A percentile compares a stretch with the other conserved stretches of the same genome.
Evolutionary conservation across 2,329 filamentous ascomycete genomes (phyloP).

Genomic region (Coleophoma crateriformis): DNA sequence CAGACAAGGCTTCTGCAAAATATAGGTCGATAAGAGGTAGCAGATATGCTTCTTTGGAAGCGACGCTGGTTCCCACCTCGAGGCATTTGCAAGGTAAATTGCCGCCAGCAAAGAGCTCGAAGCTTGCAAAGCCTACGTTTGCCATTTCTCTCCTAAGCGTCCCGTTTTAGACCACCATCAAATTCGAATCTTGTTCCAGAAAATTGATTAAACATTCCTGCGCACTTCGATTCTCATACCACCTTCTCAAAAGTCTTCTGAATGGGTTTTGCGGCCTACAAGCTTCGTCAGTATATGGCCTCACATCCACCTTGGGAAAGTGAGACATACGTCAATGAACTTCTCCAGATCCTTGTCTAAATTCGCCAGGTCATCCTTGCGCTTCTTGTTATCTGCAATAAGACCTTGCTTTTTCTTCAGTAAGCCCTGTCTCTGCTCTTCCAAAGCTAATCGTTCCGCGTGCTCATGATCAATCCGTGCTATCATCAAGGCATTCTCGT

Average conservation of each 20-base stretch:
- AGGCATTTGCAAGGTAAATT: too few relatives aligned
- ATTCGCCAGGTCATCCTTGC: conserved; percentile 88
- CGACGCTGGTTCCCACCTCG: too few relatives aligned
- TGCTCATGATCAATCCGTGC: conserved; percentile 90
- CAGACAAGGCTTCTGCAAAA: too few relatives aligned
- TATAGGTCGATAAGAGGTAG: too few relatives aligned
- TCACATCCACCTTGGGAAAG: neutral
- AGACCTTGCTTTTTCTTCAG: conserved; percentile 66
- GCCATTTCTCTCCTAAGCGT: too few relatives aligned
- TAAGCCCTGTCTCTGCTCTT: conserved; percentile 75
- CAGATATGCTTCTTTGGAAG: too few relatives aligned
- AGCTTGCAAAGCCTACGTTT: too few relatives aligned
- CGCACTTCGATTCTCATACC: conserved; percentile 11
- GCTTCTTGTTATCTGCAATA: conserved; percentile 77
- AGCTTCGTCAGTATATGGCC: conserved; percentile 1
- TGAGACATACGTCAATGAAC: conserved; percentile 72
- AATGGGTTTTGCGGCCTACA: conserved; percentile 75
- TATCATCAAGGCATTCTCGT: conserved; percentile 80
- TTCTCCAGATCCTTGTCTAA: conserved; percentile 89
- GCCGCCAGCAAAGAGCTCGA: too few relatives aligned
- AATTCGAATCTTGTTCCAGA: too few relatives aligned
- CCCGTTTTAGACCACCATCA: too few relatives aligned
- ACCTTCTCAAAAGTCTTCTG: conserved; percentile 80
- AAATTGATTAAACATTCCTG: too few relatives aligned
- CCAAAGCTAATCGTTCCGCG: conserved; percentile 74